Conservation (phyloP, 192 early-diverging fungal genomes). For the Tieghemiomyces parasiticus region DNA sequence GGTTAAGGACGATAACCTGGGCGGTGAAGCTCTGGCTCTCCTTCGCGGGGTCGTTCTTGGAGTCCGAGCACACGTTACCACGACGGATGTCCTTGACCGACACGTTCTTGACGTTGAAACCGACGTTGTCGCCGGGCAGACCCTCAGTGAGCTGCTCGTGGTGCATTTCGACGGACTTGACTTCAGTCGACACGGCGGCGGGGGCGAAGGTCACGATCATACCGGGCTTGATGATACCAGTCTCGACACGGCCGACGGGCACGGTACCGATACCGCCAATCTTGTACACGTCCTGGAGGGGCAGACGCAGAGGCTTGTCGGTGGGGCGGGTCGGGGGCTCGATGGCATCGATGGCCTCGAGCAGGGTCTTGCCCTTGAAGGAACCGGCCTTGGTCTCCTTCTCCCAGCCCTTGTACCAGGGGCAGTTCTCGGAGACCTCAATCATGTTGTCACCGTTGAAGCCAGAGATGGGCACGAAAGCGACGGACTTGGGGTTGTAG, state of each 20-base stretch:
- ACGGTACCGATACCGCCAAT: conserved; percentile 96
- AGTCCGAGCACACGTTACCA: conserved; percentile 91
- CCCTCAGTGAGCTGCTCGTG: conserved; percentile 82
- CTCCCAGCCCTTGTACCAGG: conserved; percentile 95
- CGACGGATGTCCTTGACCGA: conserved; percentile 95
- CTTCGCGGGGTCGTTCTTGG: conserved; percentile 95
- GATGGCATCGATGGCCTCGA: conserved; percentile 89
- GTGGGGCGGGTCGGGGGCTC: conserved; percentile 80
- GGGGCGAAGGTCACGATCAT: conserved; percentile 83
- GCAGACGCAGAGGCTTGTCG: conserved; percentile 94
- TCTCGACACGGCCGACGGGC: conserved; percentile 94
- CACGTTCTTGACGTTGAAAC: conserved; percentile 98
- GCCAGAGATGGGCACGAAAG: conserved; percentile 96
- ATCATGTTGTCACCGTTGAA: conserved; percentile 99
- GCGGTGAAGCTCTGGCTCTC: conserved; percentile 79
- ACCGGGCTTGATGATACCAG: conserved; percentile 87
- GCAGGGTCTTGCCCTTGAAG: conserved; percentile 63
- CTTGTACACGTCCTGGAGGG: conserved; percentile 97
- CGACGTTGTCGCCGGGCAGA: conserved; percentile 93
- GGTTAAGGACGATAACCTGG: conserved; percentile 93
- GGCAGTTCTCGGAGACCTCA: conserved; percentile 82
- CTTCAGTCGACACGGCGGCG: conserved; percentile 75
- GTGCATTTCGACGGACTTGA: conserved; percentile 98
- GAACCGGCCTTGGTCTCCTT: conserved; percentile 72
- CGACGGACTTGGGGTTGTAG: conserved; percentile 82